Conservation (phyloP, 768 basidiomycete genomes). For the Amanita rimosa region DNA sequence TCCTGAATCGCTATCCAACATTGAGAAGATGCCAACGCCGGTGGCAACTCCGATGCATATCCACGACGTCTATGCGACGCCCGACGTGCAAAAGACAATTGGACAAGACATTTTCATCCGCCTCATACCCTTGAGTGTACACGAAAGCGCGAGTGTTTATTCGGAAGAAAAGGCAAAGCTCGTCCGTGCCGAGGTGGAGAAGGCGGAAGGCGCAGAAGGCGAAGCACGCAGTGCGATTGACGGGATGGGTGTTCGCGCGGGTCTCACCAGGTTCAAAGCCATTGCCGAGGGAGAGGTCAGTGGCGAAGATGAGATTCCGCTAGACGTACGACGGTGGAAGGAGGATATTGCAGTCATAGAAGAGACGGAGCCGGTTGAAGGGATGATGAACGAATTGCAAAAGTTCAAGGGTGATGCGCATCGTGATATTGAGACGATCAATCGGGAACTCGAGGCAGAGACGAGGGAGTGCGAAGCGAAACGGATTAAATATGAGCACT, state of each 20-base stretch:
- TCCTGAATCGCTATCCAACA: slow-evolving; percentile 61
- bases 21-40: slow-evolving; percentile 67
- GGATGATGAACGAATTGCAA: slow-evolving; percentile 45
- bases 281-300: slow-evolving; percentile 57
- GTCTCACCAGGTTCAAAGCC: slow-evolving; percentile 54
- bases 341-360: slow-evolving; percentile 67
- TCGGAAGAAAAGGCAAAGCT: slow-evolving; percentile 97
- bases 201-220: slow-evolving; percentile 72
- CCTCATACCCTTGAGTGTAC: slow-evolving; percentile 86
- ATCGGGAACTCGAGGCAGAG: slow-evolving; percentile 69
- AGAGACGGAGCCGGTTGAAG: slow-evolving; percentile 55
- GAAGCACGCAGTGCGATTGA: slow-evolving; percentile 75
- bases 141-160: slow-evolving; percentile 93
- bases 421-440: slow-evolving; percentile 48
- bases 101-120: slow-evolving; percentile 84
- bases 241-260: slow-evolving; percentile 67
- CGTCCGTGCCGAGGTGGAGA: slow-evolving; percentile 82
- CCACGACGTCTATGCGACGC: slow-evolving; percentile 84
- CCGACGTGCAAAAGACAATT: slow-evolving; percentile 91
- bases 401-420: slow-evolving; percentile 47
- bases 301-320: slow-evolving; percentile 55
- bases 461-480: slow-evolving; percentile 79
- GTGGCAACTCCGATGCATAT: slow-evolving; percentile 84
- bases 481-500: slow-evolving; percentile 78
- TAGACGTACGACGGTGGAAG: slow-evolving; percentile 62